Percentiles rank a stretch among this genome's conserved stretches.
phyloP scores from a whole-genome alignment of 306 rosid genomes.

The Ceratonia siliqua region DNA sequence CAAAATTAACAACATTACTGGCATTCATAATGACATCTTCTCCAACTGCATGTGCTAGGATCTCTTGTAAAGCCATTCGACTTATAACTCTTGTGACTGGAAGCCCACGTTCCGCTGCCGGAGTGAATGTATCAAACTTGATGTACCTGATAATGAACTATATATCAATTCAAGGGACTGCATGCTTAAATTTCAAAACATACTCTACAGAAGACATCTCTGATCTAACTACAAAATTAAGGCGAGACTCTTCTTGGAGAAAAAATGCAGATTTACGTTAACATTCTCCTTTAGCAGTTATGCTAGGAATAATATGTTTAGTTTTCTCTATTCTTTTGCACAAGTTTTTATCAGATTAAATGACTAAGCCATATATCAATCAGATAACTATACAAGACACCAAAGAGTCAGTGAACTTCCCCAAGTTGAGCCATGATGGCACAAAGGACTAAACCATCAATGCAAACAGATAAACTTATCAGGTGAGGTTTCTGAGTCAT shows the following conservation, averaged over 20 bases:
- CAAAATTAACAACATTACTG: conserved; percentile 73
- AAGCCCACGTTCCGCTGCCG: conserved; percentile 94
- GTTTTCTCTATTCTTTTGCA: not conserved
- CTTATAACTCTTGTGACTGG: conserved; percentile 97
- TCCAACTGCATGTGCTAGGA: conserved; percentile 86
- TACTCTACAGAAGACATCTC: not conserved
- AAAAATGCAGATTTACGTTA: conserved; percentile 13
- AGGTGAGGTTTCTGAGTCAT: conserved; percentile 14
- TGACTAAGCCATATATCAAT: not conserved
- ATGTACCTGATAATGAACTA: conserved; percentile 77
- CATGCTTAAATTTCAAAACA: conserved; percentile 24
- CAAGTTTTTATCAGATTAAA: conserved; percentile 13
- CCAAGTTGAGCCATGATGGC: not conserved
- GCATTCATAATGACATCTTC: conserved; percentile 66
- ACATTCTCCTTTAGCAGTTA: not conserved
- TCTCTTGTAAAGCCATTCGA: conserved; percentile 85
- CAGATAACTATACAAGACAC: not conserved
- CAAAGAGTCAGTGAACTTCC: not conserved
- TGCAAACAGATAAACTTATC: not conserved
- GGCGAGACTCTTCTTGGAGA: not conserved
- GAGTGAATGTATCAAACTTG: conserved; percentile 98
- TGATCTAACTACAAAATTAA: not conserved
- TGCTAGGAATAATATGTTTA: conserved; percentile 5
- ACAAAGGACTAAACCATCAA: not conserved
- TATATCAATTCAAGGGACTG: conserved; percentile 38